Percentiles rank a stretch among this genome's conserved stretches.
These are phyloP conservation scores for Fusarium pininemorale DNA, from an alignment of 2,329 filamentous ascomycete species.

Conservation along the genomic window DNA sequence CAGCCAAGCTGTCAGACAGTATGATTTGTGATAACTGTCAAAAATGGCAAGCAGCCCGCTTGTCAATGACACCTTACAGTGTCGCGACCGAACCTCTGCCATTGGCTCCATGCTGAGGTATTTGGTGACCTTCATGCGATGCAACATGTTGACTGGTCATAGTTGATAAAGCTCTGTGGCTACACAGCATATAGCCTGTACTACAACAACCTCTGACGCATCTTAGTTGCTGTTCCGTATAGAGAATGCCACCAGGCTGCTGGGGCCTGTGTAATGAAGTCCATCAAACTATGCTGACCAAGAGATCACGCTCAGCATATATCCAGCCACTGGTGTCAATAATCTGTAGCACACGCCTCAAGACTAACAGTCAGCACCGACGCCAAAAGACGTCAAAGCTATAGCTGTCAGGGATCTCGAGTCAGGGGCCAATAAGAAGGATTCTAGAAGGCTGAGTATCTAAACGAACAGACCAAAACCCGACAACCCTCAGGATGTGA, in stretches of 20 bases:
- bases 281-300: slow-evolving; percentile 24
- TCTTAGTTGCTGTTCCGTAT: neutral
- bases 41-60: slow-evolving; percentile 19
- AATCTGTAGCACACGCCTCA: slow-evolving; percentile 25
- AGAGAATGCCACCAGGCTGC: slow-evolving; percentile 12
- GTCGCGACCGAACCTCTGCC: neutral
- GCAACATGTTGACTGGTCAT: slow-evolving; percentile 25
- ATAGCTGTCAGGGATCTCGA: slow-evolving; percentile 28
- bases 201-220: slow-evolving; percentile 11
- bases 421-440: slow-evolving; percentile 32
- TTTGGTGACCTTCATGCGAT: slow-evolving; percentile 10
- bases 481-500: slow-evolving; percentile 6
- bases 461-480: slow-evolving; percentile 13
- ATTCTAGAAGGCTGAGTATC: slow-evolving; percentile 41
- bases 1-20: slow-evolving; percentile 9
- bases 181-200: slow-evolving; percentile 1
- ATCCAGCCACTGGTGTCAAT: slow-evolving; percentile 17
- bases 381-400: slow-evolving; percentile 27
- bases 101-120: slow-evolving; percentile 7
- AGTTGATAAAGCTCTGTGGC: neutral
- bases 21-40: slow-evolving; percentile 18
- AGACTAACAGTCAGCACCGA: slow-evolving; percentile 11
- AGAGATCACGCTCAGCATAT: slow-evolving; percentile 2
- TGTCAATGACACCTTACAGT: neutral
- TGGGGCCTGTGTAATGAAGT: slow-evolving; percentile 19